A percentile compares a stretch with the other conserved stretches of the same genome.
phyloP scores from a whole-genome alignment of 176 grass and related monocot genomes.

The Phragmites australis region DNA sequence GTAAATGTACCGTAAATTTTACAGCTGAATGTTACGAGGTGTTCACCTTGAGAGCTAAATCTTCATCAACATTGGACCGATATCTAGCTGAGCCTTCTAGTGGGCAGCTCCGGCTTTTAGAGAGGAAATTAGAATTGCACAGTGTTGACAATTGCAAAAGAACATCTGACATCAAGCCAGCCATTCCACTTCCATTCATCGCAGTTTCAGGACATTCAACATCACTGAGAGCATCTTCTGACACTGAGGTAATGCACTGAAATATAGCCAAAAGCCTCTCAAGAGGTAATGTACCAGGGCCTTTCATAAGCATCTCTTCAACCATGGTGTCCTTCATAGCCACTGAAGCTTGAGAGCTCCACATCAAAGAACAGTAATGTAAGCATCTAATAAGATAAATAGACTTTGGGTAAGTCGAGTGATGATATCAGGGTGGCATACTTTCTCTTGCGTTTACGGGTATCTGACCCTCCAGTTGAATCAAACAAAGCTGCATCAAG shows the following conservation, averaged over 20 bases:
- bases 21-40: constrained; percentile 11
- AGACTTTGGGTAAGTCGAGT: not conserved
- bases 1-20: not conserved
- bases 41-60: constrained; percentile 90
- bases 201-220: constrained; percentile 39
- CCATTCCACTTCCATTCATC: constrained; percentile 34
- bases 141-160: constrained; percentile 91
- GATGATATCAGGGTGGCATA: constrained; percentile 25
- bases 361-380: constrained; percentile 26
- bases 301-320: constrained; percentile 89
- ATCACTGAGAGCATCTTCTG: constrained; percentile 58
- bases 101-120: constrained; percentile 76
- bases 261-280: constrained; percentile 97
- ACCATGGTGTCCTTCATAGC: constrained; percentile 59
- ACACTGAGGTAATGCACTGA: constrained; percentile 88
- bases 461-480: constrained; percentile 75
- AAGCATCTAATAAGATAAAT: constrained; percentile 3
- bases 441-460: constrained; percentile 74
- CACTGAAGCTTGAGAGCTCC: constrained; percentile 67
- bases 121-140: constrained; percentile 94
- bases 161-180: constrained; percentile 79
- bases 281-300: constrained; percentile 86
- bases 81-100: constrained; percentile 87
- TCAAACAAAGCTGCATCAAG: constrained; percentile 94
- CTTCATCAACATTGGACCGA: constrained; percentile 84